phyloP scores from a whole-genome alignment of 192 early-diverging fungal species.

The Gryganskiella cystojenkinii region DNA sequence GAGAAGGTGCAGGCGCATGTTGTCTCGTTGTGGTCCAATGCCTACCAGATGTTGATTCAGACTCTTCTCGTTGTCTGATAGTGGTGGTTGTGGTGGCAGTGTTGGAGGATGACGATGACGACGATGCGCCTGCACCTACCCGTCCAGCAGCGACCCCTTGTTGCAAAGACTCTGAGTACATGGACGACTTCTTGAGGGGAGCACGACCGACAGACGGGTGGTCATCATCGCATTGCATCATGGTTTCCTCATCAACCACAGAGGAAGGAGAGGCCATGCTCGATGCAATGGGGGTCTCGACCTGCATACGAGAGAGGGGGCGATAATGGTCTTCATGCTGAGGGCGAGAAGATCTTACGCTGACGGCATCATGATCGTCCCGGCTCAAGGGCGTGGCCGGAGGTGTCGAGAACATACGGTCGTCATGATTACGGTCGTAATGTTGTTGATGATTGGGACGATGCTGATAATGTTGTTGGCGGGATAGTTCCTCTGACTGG shows the following conservation, averaged over 20 bases:
- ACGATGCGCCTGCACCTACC: slow-evolving; percentile 1
- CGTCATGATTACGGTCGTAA: not conserved
- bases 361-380: slow-evolving; percentile 6
- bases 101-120: slow-evolving; percentile 4
- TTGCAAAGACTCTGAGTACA: too few species aligned
- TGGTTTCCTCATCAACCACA: not conserved
- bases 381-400: slow-evolving; percentile 22
- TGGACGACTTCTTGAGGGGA: too few species aligned
- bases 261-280: not conserved
- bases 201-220: too few species aligned
- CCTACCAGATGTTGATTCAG: slow-evolving; percentile 41
- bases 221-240: not conserved
- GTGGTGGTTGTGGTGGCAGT: slow-evolving; percentile 13
- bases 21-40: slow-evolving; percentile 37
- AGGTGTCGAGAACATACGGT: slow-evolving; percentile 14
- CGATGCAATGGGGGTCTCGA: not conserved
- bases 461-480: too few species aligned
- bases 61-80: slow-evolving; percentile 6
- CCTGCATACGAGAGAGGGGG: not conserved
- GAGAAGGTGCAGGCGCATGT: slow-evolving; percentile 26
- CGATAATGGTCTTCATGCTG: not conserved
- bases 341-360: not conserved
- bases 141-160: not conserved
- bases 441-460: not conserved
- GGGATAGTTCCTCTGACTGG: not conserved